Evolutionary conservation across 2,329 filamentous ascomycete genomes (phyloP).

Genomic region (Zymoseptoria passerinii): DNA sequence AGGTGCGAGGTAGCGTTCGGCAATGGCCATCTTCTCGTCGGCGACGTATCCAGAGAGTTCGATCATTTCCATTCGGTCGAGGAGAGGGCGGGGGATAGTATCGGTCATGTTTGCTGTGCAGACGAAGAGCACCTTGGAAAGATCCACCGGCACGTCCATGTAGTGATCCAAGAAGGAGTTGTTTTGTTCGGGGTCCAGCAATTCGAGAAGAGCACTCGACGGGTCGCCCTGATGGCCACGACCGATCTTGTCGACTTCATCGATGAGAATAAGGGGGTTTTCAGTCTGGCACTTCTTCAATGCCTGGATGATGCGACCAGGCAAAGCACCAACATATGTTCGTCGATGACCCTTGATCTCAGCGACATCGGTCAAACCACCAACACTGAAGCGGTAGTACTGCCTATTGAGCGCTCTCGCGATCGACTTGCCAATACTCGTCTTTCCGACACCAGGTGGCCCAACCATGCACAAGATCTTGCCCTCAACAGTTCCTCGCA

Average conservation of each 20-base stretch:
- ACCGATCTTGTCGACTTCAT: slow-evolving; percentile 97
- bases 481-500: slow-evolving; percentile 92
- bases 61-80: slow-evolving; percentile 98
- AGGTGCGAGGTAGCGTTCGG: slow-evolving; percentile 82
- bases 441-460: slow-evolving; percentile 95
- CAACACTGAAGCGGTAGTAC: slow-evolving; percentile 97
- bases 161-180: slow-evolving; percentile 96
- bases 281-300: slow-evolving; percentile 99
- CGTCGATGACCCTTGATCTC: slow-evolving; percentile 97
- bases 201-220: slow-evolving; percentile 82
- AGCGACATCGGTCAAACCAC: slow-evolving; percentile 91
- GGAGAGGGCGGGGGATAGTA: slow-evolving; percentile 84
- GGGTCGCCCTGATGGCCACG: slow-evolving; percentile 94
- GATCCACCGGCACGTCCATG: slow-evolving; percentile 93
- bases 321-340: slow-evolving; percentile 92
- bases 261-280: slow-evolving; percentile 91
- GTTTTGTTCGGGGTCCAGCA: slow-evolving; percentile 96
- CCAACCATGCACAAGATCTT: slow-evolving; percentile 98
- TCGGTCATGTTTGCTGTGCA: slow-evolving; percentile 99
- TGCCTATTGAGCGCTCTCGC: slow-evolving; percentile 87
- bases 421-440: slow-evolving; percentile 97
- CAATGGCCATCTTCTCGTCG: slow-evolving; percentile 98
- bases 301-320: slow-evolving; percentile 94
- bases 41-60: slow-evolving; percentile 92
- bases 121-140: slow-evolving; percentile 96